These are phyloP conservation scores for Colletotrichum limetticola DNA, from an alignment of 2,329 filamentous ascomycete genomes.

Conservation along the genomic window DNA sequence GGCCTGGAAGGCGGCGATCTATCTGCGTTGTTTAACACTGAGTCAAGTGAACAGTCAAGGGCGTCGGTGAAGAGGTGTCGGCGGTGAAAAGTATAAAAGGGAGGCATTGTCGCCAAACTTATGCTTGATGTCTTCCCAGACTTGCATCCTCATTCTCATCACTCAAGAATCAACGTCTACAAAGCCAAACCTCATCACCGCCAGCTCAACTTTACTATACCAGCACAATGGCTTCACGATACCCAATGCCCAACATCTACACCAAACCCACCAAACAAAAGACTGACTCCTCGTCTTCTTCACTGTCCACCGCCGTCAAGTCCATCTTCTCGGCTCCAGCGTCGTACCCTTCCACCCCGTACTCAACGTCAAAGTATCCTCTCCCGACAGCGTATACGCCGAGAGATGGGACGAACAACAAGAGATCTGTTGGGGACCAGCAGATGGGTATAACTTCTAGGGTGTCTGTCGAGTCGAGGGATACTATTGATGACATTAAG, in stretches of 20 bases:
- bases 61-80: background rate
- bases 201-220: background rate
- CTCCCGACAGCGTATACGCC: slow-evolving; percentile 2
- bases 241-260: slow-evolving; percentile 20
- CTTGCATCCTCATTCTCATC: background rate
- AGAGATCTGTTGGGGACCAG: too few species aligned
- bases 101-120: background rate
- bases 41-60: background rate
- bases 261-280: background rate
- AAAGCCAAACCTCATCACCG: background rate
- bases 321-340: background rate
- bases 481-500: slow-evolving; percentile 19
- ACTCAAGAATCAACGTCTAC: background rate
- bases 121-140: background rate
- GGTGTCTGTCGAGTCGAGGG: slow-evolving; percentile 4
- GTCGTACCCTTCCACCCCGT: background rate
- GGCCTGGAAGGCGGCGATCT: background rate
- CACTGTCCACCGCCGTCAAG: background rate
- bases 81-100: background rate
- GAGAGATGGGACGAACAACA: background rate
- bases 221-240: slow-evolving; percentile 14
- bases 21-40: background rate
- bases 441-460: background rate
- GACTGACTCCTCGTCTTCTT: background rate
- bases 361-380: background rate